Base-by-base conservation (phyloP, 352 stramenopile species). In the Globisporangium heterothallicum region DNA sequence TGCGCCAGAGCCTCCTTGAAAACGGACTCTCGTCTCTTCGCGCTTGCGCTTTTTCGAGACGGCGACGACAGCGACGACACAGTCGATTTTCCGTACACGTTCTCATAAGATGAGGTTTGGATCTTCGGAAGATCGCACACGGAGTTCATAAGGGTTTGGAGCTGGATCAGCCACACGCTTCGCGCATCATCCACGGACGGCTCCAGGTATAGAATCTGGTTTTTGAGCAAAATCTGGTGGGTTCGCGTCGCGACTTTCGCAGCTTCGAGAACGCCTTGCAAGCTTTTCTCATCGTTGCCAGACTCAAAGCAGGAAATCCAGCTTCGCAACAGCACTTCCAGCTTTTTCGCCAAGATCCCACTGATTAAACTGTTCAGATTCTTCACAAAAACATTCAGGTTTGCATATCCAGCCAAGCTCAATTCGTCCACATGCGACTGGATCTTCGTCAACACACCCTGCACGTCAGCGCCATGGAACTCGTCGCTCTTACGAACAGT, bases 191-290 rank as follows among this genome's bases (percentile, higher is more conserved):
- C 91, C 49, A 99, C 81, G 10, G 96, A 94, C 34, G 97, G 97
- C 19, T 92, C 87, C 25, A 99, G 79, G 36, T 92, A 98, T 55
- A 99, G 85, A 47, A 98, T 82, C 61, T 98, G 96, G 64, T 99
- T 99, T 44, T 95, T 92, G 22, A 99, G 72, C 30, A 98, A 53
- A 56, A 99, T 98, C 64, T 98, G 91, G 49, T 97, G 88, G 16
- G 72, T 88, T 3, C 60, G 78, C 21, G 76, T 50, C 22, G 49
- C 58, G 35, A 94, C 55, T 24, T 66, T 63, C 2, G 68, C 69
- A 6, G 69, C 74, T n/a, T 61, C 55, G 25, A 90, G 50, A 22
- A 76, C 56, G 51, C 57, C 38, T 56, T 79, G 60, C 12, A 85
- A 65, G 2, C 56, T 53, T 47, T 88, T 90, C 25, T 88, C 81